Evolutionary conservation across 768 basidiomycete genomes (phyloP).

Genomic region (Suillus hirtellus): DNA sequence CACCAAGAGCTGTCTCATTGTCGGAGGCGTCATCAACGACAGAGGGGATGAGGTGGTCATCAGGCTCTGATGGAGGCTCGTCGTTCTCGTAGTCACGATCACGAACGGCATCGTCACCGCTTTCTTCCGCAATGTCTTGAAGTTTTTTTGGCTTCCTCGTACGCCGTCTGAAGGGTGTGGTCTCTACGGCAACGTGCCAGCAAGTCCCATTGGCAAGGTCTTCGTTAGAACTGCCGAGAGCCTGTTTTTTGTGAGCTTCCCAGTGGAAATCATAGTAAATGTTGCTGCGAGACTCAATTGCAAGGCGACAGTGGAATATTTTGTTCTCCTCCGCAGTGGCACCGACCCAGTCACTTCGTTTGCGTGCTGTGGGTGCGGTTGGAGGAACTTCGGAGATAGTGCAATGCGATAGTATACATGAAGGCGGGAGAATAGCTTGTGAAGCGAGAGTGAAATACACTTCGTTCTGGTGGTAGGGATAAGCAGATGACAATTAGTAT

Average conservation of each 20-base stretch:
- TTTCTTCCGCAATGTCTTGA: slow-evolving; percentile 24
- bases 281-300: slow-evolving; percentile 58
- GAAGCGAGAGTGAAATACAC: slow-evolving; percentile 64
- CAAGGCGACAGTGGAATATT: slow-evolving; percentile 56
- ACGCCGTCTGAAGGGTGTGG: slow-evolving; percentile 11
- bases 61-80: slow-evolving; percentile 20
- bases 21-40: slow-evolving; percentile 21
- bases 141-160: slow-evolving; percentile 22
- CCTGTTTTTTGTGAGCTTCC: slow-evolving; percentile 46
- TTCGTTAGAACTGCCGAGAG: slow-evolving; percentile 31
- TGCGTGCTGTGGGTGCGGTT: slow-evolving; percentile 16
- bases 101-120: not conserved
- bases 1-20: slow-evolving; percentile 31
- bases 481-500: not conserved
- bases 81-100: slow-evolving; percentile 26
- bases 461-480: slow-evolving; percentile 55
- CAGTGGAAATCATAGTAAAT: slow-evolving; percentile 65
- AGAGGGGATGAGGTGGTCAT: slow-evolving; percentile 23
- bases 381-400: slow-evolving; percentile 36
- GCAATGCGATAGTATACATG: slow-evolving; percentile 54
- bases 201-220: slow-evolving; percentile 38
- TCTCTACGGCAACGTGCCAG: slow-evolving; percentile 47
- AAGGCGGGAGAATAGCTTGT: slow-evolving; percentile 49
- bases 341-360: slow-evolving; percentile 24
- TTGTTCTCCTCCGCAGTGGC: slow-evolving; percentile 22